A percentile compares a stretch with the other conserved stretches of the same genome.
These are phyloP conservation scores for Termitomyces bulborhizus DNA, from an alignment of 768 basidiomycete species.

Conservation along the genomic window DNA sequence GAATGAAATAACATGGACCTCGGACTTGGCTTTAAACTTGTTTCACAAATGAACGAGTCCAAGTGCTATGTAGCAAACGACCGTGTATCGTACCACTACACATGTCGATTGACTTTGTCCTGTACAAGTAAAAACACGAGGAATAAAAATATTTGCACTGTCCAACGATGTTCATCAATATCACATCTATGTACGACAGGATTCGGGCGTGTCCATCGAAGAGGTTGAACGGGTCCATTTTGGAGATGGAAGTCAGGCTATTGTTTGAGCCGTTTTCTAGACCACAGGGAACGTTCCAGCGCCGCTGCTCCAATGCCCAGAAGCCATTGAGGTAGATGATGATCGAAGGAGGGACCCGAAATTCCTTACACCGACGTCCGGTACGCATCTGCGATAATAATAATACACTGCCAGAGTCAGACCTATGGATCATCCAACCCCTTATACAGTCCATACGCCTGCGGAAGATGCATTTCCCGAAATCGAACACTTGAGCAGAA, in stretches of 20 bases:
- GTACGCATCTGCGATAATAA: neutral
- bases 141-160: neutral
- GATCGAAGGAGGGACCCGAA: neutral
- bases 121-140: neutral
- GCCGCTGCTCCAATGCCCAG: neutral
- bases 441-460: neutral
- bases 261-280: neutral
- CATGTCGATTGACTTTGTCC: neutral
- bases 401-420: neutral
- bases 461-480: neutral
- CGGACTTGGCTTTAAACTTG: neutral
- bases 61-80: neutral
- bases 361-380: slow-evolving; percentile 1
- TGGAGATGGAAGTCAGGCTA: neutral
- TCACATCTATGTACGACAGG: neutral
- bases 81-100: neutral
- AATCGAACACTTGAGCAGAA: too few relatives aligned
- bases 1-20: neutral
- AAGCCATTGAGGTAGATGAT: neutral
- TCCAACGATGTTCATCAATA: neutral
- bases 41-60: neutral
- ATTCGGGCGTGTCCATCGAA: neutral
- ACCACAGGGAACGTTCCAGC: neutral
- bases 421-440: neutral
- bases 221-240: neutral